Conservation (phyloP, 331 rosid genomes). For the Cucumis variabilis region DNA sequence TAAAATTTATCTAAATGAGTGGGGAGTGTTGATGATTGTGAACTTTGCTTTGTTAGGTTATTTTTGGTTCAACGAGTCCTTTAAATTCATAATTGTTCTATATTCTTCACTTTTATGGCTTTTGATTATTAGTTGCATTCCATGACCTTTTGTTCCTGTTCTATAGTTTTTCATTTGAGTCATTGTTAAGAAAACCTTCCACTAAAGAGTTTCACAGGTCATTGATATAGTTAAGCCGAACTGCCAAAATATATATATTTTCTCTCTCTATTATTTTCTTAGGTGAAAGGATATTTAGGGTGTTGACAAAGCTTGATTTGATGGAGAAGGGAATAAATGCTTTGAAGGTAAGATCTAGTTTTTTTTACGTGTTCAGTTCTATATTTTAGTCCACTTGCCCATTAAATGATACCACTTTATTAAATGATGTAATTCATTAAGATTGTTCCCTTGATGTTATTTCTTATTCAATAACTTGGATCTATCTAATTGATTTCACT, state of each 20-base stretch:
- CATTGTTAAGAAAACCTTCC: too few species aligned
- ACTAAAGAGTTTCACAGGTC: too few species aligned
- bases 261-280: conserved; percentile 21
- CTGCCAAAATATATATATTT: conserved; percentile 9
- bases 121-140: too few species aligned
- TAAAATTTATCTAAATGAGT: too few species aligned
- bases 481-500: neutral
- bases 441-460: neutral
- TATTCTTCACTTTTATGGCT: too few species aligned
- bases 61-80: too few species aligned
- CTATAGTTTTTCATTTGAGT: too few species aligned
- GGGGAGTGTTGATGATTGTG: too few species aligned
- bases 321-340: conserved; percentile 94
- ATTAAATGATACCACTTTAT: neutral
- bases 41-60: too few species aligned
- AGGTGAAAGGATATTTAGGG: conserved; percentile 89
- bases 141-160: too few species aligned
- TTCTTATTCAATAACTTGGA: neutral
- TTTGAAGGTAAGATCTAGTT: conserved; percentile 59
- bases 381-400: conserved; percentile 28
- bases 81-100: too few species aligned
- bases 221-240: too few species aligned
- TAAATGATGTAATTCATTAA: conserved; percentile 8
- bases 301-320: conserved; percentile 88
- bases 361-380: conserved; percentile 27